Conservation (phyloP, 1,284 basidiomycete species). For the Ustilago vetiveriae region DNA sequence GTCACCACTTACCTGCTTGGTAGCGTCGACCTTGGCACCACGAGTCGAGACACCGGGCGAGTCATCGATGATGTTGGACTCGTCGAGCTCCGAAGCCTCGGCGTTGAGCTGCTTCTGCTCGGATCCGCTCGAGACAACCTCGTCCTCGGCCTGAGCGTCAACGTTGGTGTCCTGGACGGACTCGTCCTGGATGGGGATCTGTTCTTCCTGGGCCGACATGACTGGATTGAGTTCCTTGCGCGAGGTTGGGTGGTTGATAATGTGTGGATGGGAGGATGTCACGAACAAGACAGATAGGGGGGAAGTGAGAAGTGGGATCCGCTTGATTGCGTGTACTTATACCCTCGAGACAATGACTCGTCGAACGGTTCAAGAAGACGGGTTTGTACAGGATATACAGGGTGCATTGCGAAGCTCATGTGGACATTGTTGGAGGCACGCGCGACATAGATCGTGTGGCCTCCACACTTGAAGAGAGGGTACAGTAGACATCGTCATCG, state of each 20-base stretch:
- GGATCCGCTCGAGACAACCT: slow-evolving; percentile 23
- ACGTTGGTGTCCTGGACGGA: slow-evolving; percentile 40
- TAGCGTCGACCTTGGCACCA: slow-evolving; percentile 50
- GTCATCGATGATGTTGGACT: slow-evolving; percentile 52
- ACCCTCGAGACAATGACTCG: slow-evolving; percentile 3
- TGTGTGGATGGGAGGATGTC: not conserved
- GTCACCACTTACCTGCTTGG: slow-evolving; percentile 44
- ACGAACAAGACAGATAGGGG: not conserved
- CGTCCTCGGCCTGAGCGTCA: slow-evolving; percentile 49
- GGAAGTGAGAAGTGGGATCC: too few species aligned
- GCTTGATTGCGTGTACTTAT: slow-evolving; percentile 15
- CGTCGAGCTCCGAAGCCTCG: slow-evolving; percentile 43
- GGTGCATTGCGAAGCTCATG: not conserved
- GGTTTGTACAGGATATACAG: too few species aligned
- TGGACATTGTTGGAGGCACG: not conserved
- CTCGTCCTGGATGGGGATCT: slow-evolving; percentile 48
- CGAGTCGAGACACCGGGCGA: slow-evolving; percentile 45
- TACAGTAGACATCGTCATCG: slow-evolving; percentile 6
- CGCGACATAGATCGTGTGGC: slow-evolving; percentile 10
- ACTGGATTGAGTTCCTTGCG: not conserved
- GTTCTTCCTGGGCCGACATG: slow-evolving; percentile 46
- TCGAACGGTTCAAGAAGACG: too few species aligned
- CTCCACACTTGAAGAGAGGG: not conserved
- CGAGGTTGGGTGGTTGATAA: too few species aligned
- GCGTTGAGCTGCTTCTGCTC: slow-evolving; percentile 38